Percentiles rank a stretch among this genome's conserved stretches.
These are phyloP conservation scores for Lyophyllum semitale DNA, from an alignment of 768 basidiomycete genomes.

Conservation along the genomic window DNA sequence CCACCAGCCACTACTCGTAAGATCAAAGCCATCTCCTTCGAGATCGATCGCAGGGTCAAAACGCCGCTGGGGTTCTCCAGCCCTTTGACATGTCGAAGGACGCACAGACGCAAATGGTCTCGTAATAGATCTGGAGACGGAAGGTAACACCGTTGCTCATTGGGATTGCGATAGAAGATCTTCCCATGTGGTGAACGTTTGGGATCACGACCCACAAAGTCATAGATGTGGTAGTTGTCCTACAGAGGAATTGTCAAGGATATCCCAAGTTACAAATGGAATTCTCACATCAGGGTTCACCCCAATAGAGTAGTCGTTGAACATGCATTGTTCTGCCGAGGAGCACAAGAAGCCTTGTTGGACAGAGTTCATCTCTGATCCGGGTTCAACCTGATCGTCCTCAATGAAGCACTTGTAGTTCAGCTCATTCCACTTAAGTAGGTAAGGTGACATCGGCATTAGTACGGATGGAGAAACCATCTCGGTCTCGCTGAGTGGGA, in stretches of 20 bases:
- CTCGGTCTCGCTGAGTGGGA: constrained; percentile 17
- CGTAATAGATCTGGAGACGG: constrained; percentile 21
- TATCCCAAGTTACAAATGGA: constrained; percentile 1
- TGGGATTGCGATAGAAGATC: constrained; percentile 9
- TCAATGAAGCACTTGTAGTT: constrained; percentile 18
- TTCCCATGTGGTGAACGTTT: constrained; percentile 3
- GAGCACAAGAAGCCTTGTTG: constrained; percentile 21
- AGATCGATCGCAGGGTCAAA: constrained; percentile 22
- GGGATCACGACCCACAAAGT: constrained; percentile 8
- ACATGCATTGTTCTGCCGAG: constrained; percentile 18
- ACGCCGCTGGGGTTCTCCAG: constrained; percentile 9
- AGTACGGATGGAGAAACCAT: constrained; percentile 7
- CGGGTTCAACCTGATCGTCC: constrained; percentile 14
- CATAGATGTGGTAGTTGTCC: constrained; percentile 9
- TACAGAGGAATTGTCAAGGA: not conserved
- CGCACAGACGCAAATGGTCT: constrained; percentile 22
- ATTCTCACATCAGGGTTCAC: constrained; percentile 20
- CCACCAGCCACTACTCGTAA: constrained; percentile 17
- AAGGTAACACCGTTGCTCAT: constrained; percentile 17
- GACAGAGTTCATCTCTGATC: constrained; percentile 19
- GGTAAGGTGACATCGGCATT: constrained; percentile 2
- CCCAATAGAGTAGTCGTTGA: constrained; percentile 17
- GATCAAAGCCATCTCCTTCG: constrained; percentile 13
- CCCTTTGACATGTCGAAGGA: constrained; percentile 21
- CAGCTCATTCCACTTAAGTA: constrained; percentile 16